Base-by-base conservation (phyloP, 768 basidiomycete species). In the Boletus barrowsii region DNA sequence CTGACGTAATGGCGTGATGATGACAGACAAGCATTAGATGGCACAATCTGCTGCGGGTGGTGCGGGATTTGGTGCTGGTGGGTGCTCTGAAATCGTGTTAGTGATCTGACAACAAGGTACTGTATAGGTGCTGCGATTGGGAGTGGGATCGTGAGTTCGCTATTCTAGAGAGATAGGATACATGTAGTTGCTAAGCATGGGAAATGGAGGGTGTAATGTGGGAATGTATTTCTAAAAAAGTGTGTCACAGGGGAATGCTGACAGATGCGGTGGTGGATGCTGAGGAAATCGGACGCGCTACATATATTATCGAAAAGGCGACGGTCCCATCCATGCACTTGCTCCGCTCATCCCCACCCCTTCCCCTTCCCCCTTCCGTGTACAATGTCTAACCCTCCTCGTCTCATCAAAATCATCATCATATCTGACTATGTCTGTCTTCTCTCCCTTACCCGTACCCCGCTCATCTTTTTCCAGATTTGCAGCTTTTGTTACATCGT, bases 61-160 rank as follows among this genome's bases (percentile, higher is more conserved):
- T 35, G 68, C 73, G 3, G 80, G 80, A 1, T 80, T 80, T 47
- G 79, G 79, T 18, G 77, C 75, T 49, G 75, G 76, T 72, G 20
- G 60, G 74, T 65, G 14, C 35, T 36, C 13, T 17, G 35, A 22
- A 22, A 22, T 15, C 7, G 37, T 9, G 17, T 39, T n/a, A 35
- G 33, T 10, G 37, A 15, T n/a, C n/a, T n/a, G n/a, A n/a, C n/a
- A n/a, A n/a, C n/a, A n/a, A n/a, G n/a, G n/a, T n/a, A 35, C 17
- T n/a, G 8, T 8, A 10, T 53, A 80, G 80, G 80, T 36, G 74
- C 75, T 56, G 76, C 76, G 20, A 59, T 80, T 42, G 75, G 75
- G 26, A 69, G 74, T 47, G 77, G 71, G 14, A 62, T 81, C 24
- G 67, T 82, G 57, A 73, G 79, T 58, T 63, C 76, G n/a, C 72